Evolutionary conservation across 345 rosid genomes (phyloP), one percentile per base, ranked within the genome.

Genomic region (Hirschfeldia incana): DNA sequence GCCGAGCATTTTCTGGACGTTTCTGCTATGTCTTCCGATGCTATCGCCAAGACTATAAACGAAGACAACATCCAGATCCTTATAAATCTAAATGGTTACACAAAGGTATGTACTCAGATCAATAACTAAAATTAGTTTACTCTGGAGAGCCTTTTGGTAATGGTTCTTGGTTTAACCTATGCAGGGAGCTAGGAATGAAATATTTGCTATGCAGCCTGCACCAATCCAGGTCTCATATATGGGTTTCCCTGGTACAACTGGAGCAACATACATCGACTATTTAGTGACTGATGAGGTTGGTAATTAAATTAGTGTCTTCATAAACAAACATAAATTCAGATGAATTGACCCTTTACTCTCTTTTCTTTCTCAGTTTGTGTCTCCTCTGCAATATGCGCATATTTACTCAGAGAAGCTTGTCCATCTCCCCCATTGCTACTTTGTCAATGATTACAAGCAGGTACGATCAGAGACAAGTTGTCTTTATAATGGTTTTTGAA

Each of bases 221-320:
- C 99, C 99, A 8, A 85, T 95, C 60, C 99, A 95, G 78, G 92
- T 93, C 81, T 95, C 99, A 12, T 95, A 95, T 80, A 95, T 95
- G 99, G 99, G 99, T 57, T 95, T 95, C 83, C 99, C 99, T 13
- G 98, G 98, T 74, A 95, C 99, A 15, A 95, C 99, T 0, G 99
- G 99, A 15, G 99, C 99, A 13, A 69, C 92, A 67, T 95, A 93
- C 79, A 93, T 95, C 49, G 89, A 96, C 82, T 96, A 96, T 81
- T 87, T 96, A 85, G 97, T 96, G 72, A 96, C 97, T 63, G 99
- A 96, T 79, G 98, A 92, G 98, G 99, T 96, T 44, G 29, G 81
- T 16, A 57, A 46, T 58, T 65, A 32, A 28, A 28, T 66, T 63
- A 11, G 9, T 12, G 46, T 0, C 53, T 46, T 12, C 15, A 12